Percentiles rank a stretch among this genome's conserved stretches.
phyloP scores from a whole-genome alignment of 2,329 filamentous ascomycete genomes.

The Dendrostoma leiphaemia region DNA sequence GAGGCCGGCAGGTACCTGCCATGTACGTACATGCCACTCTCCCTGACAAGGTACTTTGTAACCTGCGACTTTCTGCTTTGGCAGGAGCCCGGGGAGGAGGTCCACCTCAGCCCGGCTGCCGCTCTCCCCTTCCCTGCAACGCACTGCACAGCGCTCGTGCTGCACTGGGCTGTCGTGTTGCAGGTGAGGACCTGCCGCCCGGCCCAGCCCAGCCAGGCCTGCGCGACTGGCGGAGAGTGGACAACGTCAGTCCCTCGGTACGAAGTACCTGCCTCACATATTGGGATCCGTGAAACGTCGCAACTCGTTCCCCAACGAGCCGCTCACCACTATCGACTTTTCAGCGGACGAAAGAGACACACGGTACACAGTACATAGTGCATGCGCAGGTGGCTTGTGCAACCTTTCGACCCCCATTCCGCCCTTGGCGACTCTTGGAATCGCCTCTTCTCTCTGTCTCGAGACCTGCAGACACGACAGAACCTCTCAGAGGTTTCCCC shows the following conservation, averaged over 20 bases:
- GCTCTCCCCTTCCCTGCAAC: background rate
- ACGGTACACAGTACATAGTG: no score
- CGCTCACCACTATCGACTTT: background rate
- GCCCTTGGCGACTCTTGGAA: background rate
- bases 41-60: background rate
- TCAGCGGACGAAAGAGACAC: background rate
- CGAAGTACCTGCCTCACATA: background rate
- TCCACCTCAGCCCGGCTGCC: slow-evolving; percentile 13
- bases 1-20: background rate
- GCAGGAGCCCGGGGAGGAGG: slow-evolving; percentile 5
- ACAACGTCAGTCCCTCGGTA: background rate
- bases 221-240: background rate
- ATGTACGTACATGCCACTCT: no score
- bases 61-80: background rate
- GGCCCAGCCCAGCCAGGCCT: background rate
- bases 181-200: no score
- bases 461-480: background rate
- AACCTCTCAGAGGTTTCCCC: background rate
- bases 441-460: background rate
- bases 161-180: no score
- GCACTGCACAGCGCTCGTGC: no score
- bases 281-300: slow-evolving; percentile 4
- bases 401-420: background rate
- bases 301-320: background rate
- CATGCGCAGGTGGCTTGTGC: background rate